Percentiles rank a stretch among this genome's conserved stretches.
Evolutionary conservation across 805 yeast species (phyloP).

Genomic region (Metschnikowia hibisci): DNA sequence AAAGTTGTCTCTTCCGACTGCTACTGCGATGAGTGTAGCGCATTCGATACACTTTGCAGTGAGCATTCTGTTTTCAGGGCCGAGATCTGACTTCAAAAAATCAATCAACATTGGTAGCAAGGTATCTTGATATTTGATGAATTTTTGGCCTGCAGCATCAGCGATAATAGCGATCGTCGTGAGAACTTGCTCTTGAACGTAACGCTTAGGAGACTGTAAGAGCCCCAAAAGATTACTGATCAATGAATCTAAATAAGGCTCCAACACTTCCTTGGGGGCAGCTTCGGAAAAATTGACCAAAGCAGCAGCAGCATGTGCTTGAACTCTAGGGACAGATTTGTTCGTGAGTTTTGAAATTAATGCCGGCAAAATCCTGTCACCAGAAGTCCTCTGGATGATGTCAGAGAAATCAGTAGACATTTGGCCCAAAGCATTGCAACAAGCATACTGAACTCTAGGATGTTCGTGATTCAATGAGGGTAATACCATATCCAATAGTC

Average conservation of each 20-base stretch:
- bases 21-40: slow-evolving; percentile 87
- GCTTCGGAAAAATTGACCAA: slow-evolving; percentile 92
- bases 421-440: slow-evolving; percentile 96
- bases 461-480: slow-evolving; percentile 85
- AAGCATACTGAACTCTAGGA: slow-evolving; percentile 94
- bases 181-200: slow-evolving; percentile 95
- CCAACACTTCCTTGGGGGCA: slow-evolving; percentile 80
- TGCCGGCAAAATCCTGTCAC: slow-evolving; percentile 79
- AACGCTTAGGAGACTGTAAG: slow-evolving; percentile 80
- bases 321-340: slow-evolving; percentile 83
- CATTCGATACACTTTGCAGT: slow-evolving; percentile 96
- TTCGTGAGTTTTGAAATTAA: slow-evolving; percentile 74
- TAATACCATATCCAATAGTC: slow-evolving; percentile 75
- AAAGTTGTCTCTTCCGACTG: slow-evolving; percentile 92
- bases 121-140: slow-evolving; percentile 88
- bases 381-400: slow-evolving; percentile 75
- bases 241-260: slow-evolving; percentile 86
- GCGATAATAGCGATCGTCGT: slow-evolving; percentile 97
- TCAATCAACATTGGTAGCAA: slow-evolving; percentile 84
- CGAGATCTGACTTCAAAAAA: slow-evolving; percentile 75
- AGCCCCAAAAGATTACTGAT: slow-evolving; percentile 69
- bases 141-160: slow-evolving; percentile 87
- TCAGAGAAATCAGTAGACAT: slow-evolving; percentile 96
- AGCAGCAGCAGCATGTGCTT: slow-evolving; percentile 98
- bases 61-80: slow-evolving; percentile 69